Base-by-base conservation (phyloP, 306 rosid species). In the Quercus glauca region DNA sequence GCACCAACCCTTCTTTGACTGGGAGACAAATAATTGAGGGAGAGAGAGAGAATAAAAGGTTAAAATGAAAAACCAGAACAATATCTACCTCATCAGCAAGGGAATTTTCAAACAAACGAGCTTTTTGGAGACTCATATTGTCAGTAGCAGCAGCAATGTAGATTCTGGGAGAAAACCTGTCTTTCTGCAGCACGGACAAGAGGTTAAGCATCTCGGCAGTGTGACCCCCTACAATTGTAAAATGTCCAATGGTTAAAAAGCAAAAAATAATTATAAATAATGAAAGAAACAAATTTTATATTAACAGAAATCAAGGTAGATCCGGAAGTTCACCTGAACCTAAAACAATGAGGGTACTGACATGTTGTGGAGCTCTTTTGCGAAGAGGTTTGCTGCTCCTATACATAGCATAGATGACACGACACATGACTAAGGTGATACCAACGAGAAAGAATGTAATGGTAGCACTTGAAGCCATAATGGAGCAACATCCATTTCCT, bases 131-230 rank as follows among this genome's bases (percentile, higher is more conserved):
- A 81, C 98, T 94, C 98, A 94, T 94, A 82, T 87, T 88, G 82
- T 94, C 98, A 55, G 97, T 92, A 77, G 97, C 93, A 51, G 92
- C 97, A 55, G 94, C 96, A 77, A 92, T 82, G 77, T 92, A 94
- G 85, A 87, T 84, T 86, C 98, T 88, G 26, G 96, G 90, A 67
- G 79, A 41, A 76, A 92, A 88, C 83, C 90, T 84, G 70, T 86
- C 94, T 68, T 80, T 90, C 55, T 82, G 93, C 69, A 94, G 85
- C 74, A 85, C 91, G n/a, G 86, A 78, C 79, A 94, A 85, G 20
- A 94, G 87, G 88, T 92, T 94, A 77, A 94, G 91, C 94, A 94
- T 94, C 96, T 94, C 97, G 1, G 94, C 97, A 5, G 94, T 92
- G 84, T 94, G 98, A 76, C 97, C 97, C 49, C 97, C 97, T 83